Base-by-base conservation (phyloP, 805 yeast genomes). In the Candida succiphila region DNA sequence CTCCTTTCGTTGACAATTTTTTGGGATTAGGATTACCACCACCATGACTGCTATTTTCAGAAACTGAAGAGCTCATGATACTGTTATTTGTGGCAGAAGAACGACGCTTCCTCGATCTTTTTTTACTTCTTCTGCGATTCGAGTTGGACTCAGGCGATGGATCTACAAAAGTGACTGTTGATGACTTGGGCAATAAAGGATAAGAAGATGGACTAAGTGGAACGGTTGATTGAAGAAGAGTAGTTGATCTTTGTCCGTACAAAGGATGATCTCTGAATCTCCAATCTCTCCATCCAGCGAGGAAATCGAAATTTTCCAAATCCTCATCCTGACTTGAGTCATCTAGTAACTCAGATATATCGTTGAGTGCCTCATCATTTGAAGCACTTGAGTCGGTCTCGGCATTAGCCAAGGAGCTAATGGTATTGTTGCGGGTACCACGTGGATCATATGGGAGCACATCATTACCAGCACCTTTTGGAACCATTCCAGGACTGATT, bases 241-340 rank as follows among this genome's bases (percentile, higher is more conserved):
- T 21, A 21, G 23, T 21, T 21, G 23, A 21, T n/a, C 26, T 24
- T n/a, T 24, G 26, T 12, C 58, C 55, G 48, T 78, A 79, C 24
- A 82, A 52, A 1, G 89, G 84, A 54, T 80, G 87, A 33, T 69
- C 71, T 40, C 84, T 68, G 46, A 69, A 78, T 47, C 84, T 80
- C 94, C 95, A 86, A 52, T 86, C 95, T 50, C 95, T 67, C 96
- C 96, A 86, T 8, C 89, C 80, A 0, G 95, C 95, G 32, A 70
- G 56, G 2, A 77, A 69, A 27, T 42, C 39, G 15, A 41, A 37
- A 10, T 45, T 41, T 17, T 39, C 40, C 3, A 33, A 13, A 5
- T 27, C 29, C 7, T 21, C 26, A 17, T 32, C 35, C 9, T 28
- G 22, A 7, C 25, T 17, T 7, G 31, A 31, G 8, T 41, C 38